A percentile compares a stretch with the other conserved stretches of the same genome.
phyloP scores from a whole-genome alignment of 1,139 yeast genomes.

The Debaryomyces robertsiae region DNA sequence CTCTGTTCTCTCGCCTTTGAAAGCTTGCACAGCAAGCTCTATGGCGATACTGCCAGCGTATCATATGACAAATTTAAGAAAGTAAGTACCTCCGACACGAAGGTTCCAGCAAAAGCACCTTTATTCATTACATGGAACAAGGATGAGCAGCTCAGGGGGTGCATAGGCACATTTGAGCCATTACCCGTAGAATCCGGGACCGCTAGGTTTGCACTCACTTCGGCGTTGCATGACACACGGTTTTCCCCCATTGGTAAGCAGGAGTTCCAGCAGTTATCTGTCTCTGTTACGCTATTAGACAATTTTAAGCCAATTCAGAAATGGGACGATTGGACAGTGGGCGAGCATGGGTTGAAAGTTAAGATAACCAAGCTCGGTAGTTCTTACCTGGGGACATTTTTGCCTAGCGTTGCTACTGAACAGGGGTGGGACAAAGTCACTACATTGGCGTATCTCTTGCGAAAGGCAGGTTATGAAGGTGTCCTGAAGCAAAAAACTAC shows the following conservation, averaged over 20 bases:
- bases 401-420: conserved; percentile 91
- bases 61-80: conserved; percentile 20
- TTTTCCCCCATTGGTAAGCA: conserved; percentile 61
- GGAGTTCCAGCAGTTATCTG: conserved; percentile 55
- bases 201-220: conserved; percentile 59
- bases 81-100: conserved; percentile 19
- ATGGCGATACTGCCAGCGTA: conserved; percentile 17
- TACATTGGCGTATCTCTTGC: conserved; percentile 69
- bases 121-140: conserved; percentile 88
- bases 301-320: conserved; percentile 56
- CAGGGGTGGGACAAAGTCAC: conserved; percentile 79
- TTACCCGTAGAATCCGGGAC: conserved; percentile 58
- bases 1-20: conserved; percentile 46
- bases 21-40: conserved; percentile 27
- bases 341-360: conserved; percentile 78
- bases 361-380: conserved; percentile 40
- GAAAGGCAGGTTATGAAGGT: conserved; percentile 58
- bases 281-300: conserved; percentile 64
- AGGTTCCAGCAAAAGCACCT: conserved; percentile 53
- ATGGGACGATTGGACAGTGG: conserved; percentile 76
- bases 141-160: conserved; percentile 67
- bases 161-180: conserved; percentile 82
- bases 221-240: conserved; percentile 76
- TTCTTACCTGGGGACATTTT: conserved; percentile 69
- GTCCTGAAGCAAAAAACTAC: conserved; percentile 21